Evolutionary conservation across 352 stramenopile genomes (phyloP).

Genomic region (Phytophthora parvispora): DNA sequence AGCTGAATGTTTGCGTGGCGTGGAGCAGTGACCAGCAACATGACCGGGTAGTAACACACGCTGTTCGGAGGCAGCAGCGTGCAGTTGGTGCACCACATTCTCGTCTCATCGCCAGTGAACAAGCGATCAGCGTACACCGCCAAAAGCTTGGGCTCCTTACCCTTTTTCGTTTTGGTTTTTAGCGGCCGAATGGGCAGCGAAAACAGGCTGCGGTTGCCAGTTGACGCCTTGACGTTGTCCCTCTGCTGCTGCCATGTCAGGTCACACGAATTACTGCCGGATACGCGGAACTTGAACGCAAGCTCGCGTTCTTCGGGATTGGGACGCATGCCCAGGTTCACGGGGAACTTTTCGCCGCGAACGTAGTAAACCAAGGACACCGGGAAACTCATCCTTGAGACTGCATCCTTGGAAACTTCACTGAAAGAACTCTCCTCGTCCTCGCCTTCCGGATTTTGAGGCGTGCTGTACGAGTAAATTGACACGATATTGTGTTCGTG

Average conservation of each 20-base stretch:
- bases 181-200: slow-evolving; percentile 64
- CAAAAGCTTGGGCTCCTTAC: slow-evolving; percentile 42
- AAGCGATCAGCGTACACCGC: slow-evolving; percentile 79
- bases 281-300: slow-evolving; percentile 60
- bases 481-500: slow-evolving; percentile 67
- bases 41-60: slow-evolving; percentile 68
- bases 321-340: slow-evolving; percentile 63
- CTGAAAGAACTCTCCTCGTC: slow-evolving; percentile 17
- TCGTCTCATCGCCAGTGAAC: slow-evolving; percentile 82
- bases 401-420: slow-evolving; percentile 28
- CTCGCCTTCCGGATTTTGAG: slow-evolving; percentile 13
- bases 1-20: slow-evolving; percentile 72
- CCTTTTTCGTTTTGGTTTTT: slow-evolving; percentile 31
- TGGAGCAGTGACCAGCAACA: slow-evolving; percentile 59
- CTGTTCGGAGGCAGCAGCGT: slow-evolving; percentile 75
- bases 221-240: slow-evolving; percentile 70
- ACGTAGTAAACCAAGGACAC: slow-evolving; percentile 85
- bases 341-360: slow-evolving; percentile 75
- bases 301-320: slow-evolving; percentile 38
- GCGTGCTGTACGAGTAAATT: slow-evolving; percentile 56
- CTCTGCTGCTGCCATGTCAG: slow-evolving; percentile 69
- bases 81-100: slow-evolving; percentile 84
- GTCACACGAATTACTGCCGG: slow-evolving; percentile 49
- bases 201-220: slow-evolving; percentile 74
- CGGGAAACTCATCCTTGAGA: slow-evolving; percentile 73